Evolutionary conservation across 2,329 filamentous ascomycete genomes (phyloP).

Genomic region (Fusarium robinianum): DNA sequence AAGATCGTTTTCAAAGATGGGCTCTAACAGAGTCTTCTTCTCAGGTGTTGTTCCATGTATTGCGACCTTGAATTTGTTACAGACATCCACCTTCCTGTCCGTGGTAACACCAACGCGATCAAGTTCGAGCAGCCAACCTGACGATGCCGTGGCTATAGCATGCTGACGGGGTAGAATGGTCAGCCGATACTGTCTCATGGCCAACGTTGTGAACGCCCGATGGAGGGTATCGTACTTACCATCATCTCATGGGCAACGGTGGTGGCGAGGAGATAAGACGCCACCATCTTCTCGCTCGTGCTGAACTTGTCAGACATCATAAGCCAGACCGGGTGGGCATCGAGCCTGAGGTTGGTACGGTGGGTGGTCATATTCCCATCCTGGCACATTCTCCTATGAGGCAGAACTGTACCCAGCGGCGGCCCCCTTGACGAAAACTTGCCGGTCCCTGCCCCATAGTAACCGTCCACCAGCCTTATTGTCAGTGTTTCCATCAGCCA

Average conservation of each 20-base stretch:
- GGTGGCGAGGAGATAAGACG: slow-evolving; percentile 24
- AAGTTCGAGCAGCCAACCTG: slow-evolving; percentile 27
- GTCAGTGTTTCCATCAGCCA: too few species aligned
- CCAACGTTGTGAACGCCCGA: not conserved
- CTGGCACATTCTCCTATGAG: too few species aligned
- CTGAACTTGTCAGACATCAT: slow-evolving; percentile 31
- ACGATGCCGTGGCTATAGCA: slow-evolving; percentile 12
- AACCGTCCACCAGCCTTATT: too few species aligned
- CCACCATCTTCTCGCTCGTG: slow-evolving; percentile 34
- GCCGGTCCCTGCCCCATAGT: too few species aligned
- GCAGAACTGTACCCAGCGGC: too few species aligned
- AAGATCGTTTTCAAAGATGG: slow-evolving; percentile 34
- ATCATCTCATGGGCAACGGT: slow-evolving; percentile 38
- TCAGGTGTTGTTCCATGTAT: too few species aligned
- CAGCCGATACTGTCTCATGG: not conserved
- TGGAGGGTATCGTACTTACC: too few species aligned
- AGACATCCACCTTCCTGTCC: slow-evolving; percentile 9
- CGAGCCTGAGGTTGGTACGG: slow-evolving; percentile 5
- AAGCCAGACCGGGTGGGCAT: slow-evolving; percentile 33
- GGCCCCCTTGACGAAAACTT: too few species aligned
- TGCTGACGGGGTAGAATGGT: slow-evolving; percentile 22
- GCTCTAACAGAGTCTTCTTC: too few species aligned
- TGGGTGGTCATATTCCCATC: not conserved
- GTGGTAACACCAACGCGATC: slow-evolving; percentile 16
- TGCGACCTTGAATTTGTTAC: slow-evolving; percentile 6